Evolutionary conservation across 495 filamentous ascomycete genomes (phyloP).

Genomic region (Barbatosphaeria neglecta): DNA sequence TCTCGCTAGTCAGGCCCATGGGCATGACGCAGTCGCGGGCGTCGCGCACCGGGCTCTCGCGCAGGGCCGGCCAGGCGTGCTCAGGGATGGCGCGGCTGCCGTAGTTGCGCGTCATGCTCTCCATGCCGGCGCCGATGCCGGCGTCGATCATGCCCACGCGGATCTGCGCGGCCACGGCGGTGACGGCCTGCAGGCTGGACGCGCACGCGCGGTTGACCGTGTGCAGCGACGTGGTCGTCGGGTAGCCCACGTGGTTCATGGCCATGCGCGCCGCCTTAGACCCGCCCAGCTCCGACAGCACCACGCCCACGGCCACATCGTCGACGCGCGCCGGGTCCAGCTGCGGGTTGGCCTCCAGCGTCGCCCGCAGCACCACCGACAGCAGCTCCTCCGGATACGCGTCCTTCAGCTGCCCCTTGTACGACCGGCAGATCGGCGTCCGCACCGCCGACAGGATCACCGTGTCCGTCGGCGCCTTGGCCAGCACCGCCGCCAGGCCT

Average conservation of each 20-base stretch:
- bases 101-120: slow-evolving; percentile 90
- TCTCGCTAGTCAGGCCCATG: slow-evolving; percentile 90
- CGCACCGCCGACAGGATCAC: slow-evolving; percentile 84
- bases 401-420: slow-evolving; percentile 75
- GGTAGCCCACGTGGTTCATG: slow-evolving; percentile 67
- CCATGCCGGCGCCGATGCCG: slow-evolving; percentile 85
- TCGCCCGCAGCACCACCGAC: slow-evolving; percentile 68
- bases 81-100: slow-evolving; percentile 70
- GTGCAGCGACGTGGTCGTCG: slow-evolving; percentile 58
- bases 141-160: slow-evolving; percentile 56
- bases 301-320: slow-evolving; percentile 77
- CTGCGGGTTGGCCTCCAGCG: slow-evolving; percentile 61
- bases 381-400: slow-evolving; percentile 87
- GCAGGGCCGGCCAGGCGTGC: slow-evolving; percentile 64
- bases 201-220: slow-evolving; percentile 84
- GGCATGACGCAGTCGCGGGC: slow-evolving; percentile 81
- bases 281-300: slow-evolving; percentile 82
- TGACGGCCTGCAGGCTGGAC: slow-evolving; percentile 64
- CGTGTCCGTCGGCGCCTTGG: slow-evolving; percentile 68
- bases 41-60: slow-evolving; percentile 51
- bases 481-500: slow-evolving; percentile 64
- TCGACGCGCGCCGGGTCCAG: slow-evolving; percentile 61
- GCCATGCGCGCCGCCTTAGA: slow-evolving; percentile 89
- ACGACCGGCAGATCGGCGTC: slow-evolving; percentile 71
- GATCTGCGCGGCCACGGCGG: slow-evolving; percentile 58